Conservation (phyloP, 78 protist genomes). For the Diacronema lutheri region DNA sequence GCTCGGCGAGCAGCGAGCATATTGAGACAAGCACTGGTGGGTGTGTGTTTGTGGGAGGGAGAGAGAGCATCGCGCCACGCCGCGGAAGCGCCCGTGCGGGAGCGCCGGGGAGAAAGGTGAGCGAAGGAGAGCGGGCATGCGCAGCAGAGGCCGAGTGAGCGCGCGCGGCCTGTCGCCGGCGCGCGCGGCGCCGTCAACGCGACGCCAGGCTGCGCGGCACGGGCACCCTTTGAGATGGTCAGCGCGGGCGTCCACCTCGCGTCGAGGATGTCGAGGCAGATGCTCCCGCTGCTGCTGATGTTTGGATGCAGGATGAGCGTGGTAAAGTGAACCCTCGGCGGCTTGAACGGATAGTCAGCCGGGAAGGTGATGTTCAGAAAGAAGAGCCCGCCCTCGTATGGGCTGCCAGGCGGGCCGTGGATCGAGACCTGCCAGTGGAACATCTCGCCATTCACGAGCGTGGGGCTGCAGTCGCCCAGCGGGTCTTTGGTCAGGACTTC, state of each 20-base stretch:
- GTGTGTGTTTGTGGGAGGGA: no score
- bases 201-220: no score
- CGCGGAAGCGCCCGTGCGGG: not conserved
- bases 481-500: slow-evolving; percentile 87
- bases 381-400: slow-evolving; percentile 87
- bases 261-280: slow-evolving; percentile 92
- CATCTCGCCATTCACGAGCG: slow-evolving; percentile 86
- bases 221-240: slow-evolving; percentile 76
- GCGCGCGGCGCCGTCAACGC: no score
- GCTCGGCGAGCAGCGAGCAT: slow-evolving; percentile 85
- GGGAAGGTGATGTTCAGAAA: slow-evolving; percentile 81
- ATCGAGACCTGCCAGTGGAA: slow-evolving; percentile 94
- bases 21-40: slow-evolving; percentile 75
- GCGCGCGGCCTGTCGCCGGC: no score
- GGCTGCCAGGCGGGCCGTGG: slow-evolving; percentile 79
- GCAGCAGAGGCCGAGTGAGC: not conserved
- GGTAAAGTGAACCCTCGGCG: slow-evolving; percentile 87
- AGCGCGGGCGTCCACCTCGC: slow-evolving; percentile 91
- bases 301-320: slow-evolving; percentile 90
- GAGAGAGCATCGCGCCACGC: not conserved
- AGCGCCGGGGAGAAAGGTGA: not conserved
- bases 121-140: not conserved
- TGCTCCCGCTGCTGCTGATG: slow-evolving; percentile 77
- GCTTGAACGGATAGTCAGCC: slow-evolving; percentile 96
- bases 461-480: slow-evolving; percentile 91